phyloP scores from a whole-genome alignment of 805 yeast species.

The Myxozyma melibiosi region DNA sequence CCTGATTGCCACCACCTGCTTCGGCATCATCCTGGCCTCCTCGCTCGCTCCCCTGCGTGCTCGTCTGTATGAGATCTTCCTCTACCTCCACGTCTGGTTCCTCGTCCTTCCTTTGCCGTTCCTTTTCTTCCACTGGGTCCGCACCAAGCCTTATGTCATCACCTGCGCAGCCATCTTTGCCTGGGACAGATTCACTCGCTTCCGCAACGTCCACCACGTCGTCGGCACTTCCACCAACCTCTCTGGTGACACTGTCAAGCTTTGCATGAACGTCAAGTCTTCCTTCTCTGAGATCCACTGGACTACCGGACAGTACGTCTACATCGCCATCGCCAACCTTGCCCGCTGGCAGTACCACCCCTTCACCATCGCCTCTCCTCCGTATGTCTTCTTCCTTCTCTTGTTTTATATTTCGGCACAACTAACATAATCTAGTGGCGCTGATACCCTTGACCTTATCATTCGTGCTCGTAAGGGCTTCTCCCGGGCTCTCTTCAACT shows the following conservation, averaged over 20 bases:
- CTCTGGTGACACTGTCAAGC: slow-evolving; percentile 33
- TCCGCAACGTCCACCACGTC: slow-evolving; percentile 31
- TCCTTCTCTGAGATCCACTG: slow-evolving; percentile 33
- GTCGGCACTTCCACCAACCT: slow-evolving; percentile 27
- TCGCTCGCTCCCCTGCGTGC: slow-evolving; percentile 32
- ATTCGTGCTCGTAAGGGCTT: slow-evolving; percentile 41
- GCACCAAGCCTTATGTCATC: slow-evolving; percentile 33
- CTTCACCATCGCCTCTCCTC: slow-evolving; percentile 34
- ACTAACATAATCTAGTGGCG: slow-evolving; percentile 17
- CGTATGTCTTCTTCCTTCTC: slow-evolving; percentile 5
- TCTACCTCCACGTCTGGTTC: slow-evolving; percentile 33
- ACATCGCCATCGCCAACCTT: slow-evolving; percentile 28
- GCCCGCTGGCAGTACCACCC: slow-evolving; percentile 34
- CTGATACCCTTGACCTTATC: slow-evolving; percentile 36
- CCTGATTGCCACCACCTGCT: slow-evolving; percentile 33
- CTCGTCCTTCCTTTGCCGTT: slow-evolving; percentile 32
- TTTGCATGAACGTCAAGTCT: slow-evolving; percentile 28
- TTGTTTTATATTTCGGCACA: not conserved
- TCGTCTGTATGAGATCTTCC: slow-evolving; percentile 30
- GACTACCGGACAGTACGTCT: slow-evolving; percentile 36
- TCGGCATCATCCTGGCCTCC: slow-evolving; percentile 31
- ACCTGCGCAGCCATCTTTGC: slow-evolving; percentile 33
- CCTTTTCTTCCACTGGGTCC: slow-evolving; percentile 33
- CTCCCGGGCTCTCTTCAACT: slow-evolving; percentile 34
- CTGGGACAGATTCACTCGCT: slow-evolving; percentile 31